Evolutionary conservation across 2,329 filamentous ascomycete species (phyloP).

Genomic region (Dactylellina leptospora): DNA sequence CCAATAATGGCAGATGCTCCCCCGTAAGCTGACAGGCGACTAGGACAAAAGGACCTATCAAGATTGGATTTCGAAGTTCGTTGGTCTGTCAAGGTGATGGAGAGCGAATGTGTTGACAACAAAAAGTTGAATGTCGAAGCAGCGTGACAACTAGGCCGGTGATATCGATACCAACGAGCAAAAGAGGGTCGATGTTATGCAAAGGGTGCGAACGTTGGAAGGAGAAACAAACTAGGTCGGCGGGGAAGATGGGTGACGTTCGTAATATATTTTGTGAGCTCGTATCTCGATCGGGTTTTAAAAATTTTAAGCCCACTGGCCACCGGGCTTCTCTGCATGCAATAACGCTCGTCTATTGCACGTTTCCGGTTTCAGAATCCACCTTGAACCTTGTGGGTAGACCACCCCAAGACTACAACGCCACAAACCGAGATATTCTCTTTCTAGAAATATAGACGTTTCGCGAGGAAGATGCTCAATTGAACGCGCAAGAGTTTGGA

Average conservation of each 20-base stretch:
- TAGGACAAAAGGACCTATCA: conserved; percentile 17
- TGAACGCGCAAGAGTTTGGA: conserved; percentile 24
- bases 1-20: conserved; percentile 7
- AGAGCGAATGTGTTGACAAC: conserved; percentile 18
- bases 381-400: conserved; percentile 39
- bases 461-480: conserved; percentile 33
- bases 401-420: conserved; percentile 23
- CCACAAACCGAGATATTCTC: conserved; percentile 1
- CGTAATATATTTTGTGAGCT: conserved; percentile 36
- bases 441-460: conserved; percentile 8
- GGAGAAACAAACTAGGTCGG: background rate
- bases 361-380: conserved; percentile 53
- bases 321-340: conserved; percentile 41
- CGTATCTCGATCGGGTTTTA: conserved; percentile 6
- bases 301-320: background rate
- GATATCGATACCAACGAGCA: background rate
- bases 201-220: background rate
- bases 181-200: too few species aligned
- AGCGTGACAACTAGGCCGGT: background rate
- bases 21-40: conserved; percentile 34
- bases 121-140: background rate
- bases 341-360: conserved; percentile 45
- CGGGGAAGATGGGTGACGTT: conserved; percentile 27
- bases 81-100: too few species aligned
- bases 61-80: too few species aligned